Evolutionary conservation across 139 green algal species (phyloP).

Genomic region (Desmodesmus armatus): DNA sequence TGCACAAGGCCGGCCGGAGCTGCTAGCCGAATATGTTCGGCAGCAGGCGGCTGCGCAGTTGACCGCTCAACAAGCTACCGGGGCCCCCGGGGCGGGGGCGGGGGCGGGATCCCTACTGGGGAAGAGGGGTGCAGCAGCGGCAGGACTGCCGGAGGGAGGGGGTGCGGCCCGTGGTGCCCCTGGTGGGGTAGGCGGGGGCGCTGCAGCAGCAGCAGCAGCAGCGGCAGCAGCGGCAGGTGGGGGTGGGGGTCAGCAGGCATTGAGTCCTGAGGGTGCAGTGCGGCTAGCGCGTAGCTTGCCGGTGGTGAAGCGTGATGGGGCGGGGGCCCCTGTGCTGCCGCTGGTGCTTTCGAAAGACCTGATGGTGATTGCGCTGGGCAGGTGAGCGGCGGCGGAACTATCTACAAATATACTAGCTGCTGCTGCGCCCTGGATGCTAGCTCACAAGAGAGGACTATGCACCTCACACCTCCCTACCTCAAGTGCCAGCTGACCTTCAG

Average conservation of each 20-base stretch:
- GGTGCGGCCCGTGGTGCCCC: not conserved
- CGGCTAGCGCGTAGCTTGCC: slow-evolving; percentile 11
- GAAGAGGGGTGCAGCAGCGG: slow-evolving; percentile 16
- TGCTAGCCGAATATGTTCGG: not conserved
- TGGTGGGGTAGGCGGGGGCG: not conserved
- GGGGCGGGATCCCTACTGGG: not conserved
- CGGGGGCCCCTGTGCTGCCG: not conserved
- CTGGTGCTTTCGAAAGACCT: not conserved
- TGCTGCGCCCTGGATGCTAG: not conserved
- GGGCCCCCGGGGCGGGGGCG: not conserved
- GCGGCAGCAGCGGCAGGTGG: not conserved
- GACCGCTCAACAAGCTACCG: slow-evolving; percentile 7
- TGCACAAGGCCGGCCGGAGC: not conserved
- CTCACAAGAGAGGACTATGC: not conserved
- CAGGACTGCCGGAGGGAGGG: not conserved
- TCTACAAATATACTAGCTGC: too few species aligned
- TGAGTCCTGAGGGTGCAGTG: not conserved
- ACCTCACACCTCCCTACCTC: not conserved
- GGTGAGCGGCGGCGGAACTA: not conserved
- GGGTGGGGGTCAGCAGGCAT: not conserved
- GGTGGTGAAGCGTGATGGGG: not conserved
- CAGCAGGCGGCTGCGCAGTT: not conserved
- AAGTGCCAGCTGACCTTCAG: not conserved
- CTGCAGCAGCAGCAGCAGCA: not conserved
- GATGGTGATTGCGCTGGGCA: slow-evolving; percentile 3